phyloP scores from a whole-genome alignment of 78 protist species.

The Speleostelium caveatum region DNA sequence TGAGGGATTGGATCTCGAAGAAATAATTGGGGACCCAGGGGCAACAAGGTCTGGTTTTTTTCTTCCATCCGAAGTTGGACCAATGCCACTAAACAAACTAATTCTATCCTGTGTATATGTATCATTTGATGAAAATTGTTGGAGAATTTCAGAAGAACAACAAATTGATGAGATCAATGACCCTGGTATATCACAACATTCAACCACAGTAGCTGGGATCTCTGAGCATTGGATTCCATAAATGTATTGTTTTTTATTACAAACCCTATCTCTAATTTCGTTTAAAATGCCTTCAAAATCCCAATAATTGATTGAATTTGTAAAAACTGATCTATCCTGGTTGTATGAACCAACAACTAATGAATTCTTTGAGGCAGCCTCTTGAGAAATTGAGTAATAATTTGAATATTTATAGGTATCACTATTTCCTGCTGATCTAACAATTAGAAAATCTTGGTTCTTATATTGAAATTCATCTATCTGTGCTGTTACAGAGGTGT shows the following conservation, averaged over 20 bases:
- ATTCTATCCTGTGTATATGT: neutral
- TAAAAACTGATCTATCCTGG: neutral
- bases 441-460: constrained; percentile 3
- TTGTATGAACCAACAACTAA: constrained; percentile 25
- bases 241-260: neutral
- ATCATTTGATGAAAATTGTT: neutral
- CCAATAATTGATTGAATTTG: neutral
- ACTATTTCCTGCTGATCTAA: constrained; percentile 29
- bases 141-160: neutral
- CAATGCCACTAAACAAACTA: constrained; percentile 12
- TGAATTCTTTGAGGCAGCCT: constrained; percentile 19
- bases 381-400: constrained; percentile 18
- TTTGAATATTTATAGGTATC: neutral
- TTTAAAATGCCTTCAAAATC: constrained; percentile 15
- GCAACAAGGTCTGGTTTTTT: constrained; percentile 67
- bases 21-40: constrained; percentile 39
- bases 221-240: constrained; percentile 3
- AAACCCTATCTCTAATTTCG: neutral
- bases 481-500: neutral
- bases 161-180: neutral
- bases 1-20: constrained; percentile 15
- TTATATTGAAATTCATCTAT: constrained; percentile 24
- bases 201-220: neutral
- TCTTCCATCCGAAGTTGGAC: constrained; percentile 62
- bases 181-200: neutral